Evolutionary conservation across 1,284 basidiomycete genomes (phyloP).

Genomic region (Puccinia horiana): DNA sequence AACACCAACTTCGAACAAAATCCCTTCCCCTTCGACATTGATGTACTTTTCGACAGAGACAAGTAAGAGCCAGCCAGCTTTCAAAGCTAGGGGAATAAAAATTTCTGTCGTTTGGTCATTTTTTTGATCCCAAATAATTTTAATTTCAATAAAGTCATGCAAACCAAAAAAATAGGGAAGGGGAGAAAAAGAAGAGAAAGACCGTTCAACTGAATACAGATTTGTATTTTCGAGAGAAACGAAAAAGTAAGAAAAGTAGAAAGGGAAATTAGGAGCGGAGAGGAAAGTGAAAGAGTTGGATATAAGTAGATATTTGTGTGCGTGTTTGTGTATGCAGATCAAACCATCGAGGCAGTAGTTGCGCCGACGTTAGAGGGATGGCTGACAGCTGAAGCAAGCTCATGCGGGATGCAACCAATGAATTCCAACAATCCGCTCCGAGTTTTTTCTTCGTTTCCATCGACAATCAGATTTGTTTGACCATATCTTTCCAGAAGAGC

Average conservation of each 20-base stretch:
- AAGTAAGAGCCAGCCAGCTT: no score
- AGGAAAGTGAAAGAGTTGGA: background rate
- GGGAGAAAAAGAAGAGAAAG: background rate
- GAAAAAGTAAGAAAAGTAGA: no score
- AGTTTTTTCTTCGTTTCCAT: conserved; percentile 45
- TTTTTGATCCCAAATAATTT: background rate
- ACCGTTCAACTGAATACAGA: conserved; percentile 4
- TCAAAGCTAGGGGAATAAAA: no score
- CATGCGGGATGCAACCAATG: conserved; percentile 39
- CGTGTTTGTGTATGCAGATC: background rate
- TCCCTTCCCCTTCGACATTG: no score
- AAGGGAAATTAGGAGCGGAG: background rate
- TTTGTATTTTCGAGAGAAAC: background rate
- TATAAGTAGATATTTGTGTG: conserved; percentile 2
- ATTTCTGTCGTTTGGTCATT: no score
- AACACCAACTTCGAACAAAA: no score
- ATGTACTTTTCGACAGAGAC: no score
- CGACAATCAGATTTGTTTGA: conserved; percentile 28
- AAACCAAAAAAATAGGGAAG: background rate
- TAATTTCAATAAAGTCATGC: conserved; percentile 1
- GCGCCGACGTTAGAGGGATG: background rate
- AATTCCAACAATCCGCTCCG: conserved; percentile 36
- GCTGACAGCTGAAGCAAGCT: background rate
- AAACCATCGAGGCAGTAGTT: conserved; percentile 33
- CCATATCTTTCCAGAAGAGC: conserved; percentile 45